Evolutionary conservation across 805 yeast species (phyloP).

Genomic region (Maudiozyma serrabonitensis): DNA sequence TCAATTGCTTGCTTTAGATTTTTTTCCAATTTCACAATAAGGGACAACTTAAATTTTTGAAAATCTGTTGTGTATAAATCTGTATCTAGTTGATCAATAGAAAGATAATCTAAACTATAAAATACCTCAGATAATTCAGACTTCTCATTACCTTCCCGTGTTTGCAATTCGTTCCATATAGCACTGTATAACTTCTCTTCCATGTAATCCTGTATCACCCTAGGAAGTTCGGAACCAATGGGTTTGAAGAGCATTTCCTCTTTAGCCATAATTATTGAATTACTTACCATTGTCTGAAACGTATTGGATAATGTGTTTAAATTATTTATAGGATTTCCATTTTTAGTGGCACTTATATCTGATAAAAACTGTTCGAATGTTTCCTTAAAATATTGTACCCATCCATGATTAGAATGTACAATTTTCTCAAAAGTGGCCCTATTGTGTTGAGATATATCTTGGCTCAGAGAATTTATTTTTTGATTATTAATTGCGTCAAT

Average conservation of each 20-base stretch:
- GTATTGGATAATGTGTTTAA: neutral
- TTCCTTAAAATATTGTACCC: constrained; percentile 1
- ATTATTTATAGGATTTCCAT: neutral
- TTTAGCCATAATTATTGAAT: constrained; percentile 5
- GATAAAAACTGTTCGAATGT: neutral
- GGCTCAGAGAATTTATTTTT: neutral
- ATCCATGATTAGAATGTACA: constrained; percentile 7
- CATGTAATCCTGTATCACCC: constrained; percentile 56
- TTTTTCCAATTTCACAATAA: constrained; percentile 30
- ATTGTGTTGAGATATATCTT: neutral
- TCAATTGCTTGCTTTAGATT: constrained; percentile 42
- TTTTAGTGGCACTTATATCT: neutral
- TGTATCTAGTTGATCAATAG: constrained; percentile 38
- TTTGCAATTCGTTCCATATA: constrained; percentile 45
- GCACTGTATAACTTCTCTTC: constrained; percentile 60
- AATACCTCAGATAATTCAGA: neutral
- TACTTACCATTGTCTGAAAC: neutral
- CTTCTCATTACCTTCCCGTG: neutral
- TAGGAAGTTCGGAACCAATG: constrained; percentile 33
- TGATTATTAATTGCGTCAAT: too few species aligned
- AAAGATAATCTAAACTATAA: constrained; percentile 20
- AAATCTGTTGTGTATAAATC: constrained; percentile 31
- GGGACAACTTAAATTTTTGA: constrained; percentile 21
- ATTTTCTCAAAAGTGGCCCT: constrained; percentile 8
- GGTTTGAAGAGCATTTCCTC: constrained; percentile 10